Evolutionary conservation across 2,329 filamentous ascomycete species (phyloP).

Genomic region (Neofusicoccum parvum): DNA sequence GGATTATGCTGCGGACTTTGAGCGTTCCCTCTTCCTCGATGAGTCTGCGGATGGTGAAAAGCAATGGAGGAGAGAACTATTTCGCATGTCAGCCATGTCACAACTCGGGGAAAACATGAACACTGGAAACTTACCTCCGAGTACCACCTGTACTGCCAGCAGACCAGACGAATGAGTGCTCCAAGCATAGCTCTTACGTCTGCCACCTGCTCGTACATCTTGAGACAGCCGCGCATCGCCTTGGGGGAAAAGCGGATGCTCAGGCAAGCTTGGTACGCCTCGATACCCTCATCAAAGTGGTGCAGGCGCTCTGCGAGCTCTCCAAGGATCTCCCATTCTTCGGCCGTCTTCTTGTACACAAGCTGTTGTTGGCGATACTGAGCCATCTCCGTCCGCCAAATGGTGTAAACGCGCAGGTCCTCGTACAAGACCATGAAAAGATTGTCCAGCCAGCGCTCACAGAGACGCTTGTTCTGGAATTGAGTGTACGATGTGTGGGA

Average conservation of each 20-base stretch:
- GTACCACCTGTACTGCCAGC: constrained; percentile 99
- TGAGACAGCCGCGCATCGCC: constrained; percentile 82
- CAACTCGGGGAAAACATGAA: not conserved
- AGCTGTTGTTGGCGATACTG: constrained; percentile 92
- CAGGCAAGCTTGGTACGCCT: constrained; percentile 89
- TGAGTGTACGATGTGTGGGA: constrained; percentile 78
- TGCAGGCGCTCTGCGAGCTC: constrained; percentile 90
- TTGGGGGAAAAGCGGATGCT: constrained; percentile 90
- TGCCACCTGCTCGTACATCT: constrained; percentile 74
- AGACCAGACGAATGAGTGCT: constrained; percentile 86
- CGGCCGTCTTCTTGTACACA: constrained; percentile 93
- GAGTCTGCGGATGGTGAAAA: constrained; percentile 84
- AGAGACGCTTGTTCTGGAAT: constrained; percentile 95
- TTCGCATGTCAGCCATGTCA: constrained; percentile 25
- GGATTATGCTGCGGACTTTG: constrained; percentile 95
- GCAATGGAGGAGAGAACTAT: constrained; percentile 85
- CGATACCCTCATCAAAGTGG: constrained; percentile 85
- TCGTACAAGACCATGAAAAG: constrained; percentile 99
- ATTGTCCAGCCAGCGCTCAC: constrained; percentile 97
- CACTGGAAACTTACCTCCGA: constrained; percentile 67
- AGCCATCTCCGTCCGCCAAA: constrained; percentile 97
- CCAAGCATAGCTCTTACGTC: constrained; percentile 80
- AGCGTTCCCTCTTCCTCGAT: constrained; percentile 98
- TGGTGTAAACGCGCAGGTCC: constrained; percentile 96
- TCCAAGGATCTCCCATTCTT: constrained; percentile 98